These are phyloP conservation scores for Debaryomyces tyrocola DNA, from an alignment of 805 yeast species.

Conservation along the genomic window DNA sequence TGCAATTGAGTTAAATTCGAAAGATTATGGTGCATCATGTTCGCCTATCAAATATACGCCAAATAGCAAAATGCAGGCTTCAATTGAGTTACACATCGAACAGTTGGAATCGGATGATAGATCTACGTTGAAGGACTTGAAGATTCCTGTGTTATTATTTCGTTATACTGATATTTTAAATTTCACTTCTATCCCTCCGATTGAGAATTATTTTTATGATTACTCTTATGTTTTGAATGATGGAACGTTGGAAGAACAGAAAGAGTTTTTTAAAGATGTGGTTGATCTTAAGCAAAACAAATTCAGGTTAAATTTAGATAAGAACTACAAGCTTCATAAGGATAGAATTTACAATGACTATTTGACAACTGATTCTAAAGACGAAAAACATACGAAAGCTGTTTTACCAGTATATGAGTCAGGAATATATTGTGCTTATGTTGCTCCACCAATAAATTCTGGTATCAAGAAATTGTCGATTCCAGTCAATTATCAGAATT, in stretches of 20 bases:
- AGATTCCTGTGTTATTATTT: constrained; percentile 25
- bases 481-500: constrained; percentile 20
- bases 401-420: constrained; percentile 16
- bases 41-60: constrained; percentile 3
- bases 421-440: constrained; percentile 32
- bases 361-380: constrained; percentile 4
- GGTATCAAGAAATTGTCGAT: constrained; percentile 9
- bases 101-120: neutral
- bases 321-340: constrained; percentile 6
- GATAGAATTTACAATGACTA: constrained; percentile 8
- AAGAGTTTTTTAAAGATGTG: constrained; percentile 7
- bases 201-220: constrained; percentile 10
- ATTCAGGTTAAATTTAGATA: constrained; percentile 11
- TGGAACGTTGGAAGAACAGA: constrained; percentile 1
- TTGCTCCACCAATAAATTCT: constrained; percentile 21
- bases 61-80: neutral
- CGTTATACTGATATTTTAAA: constrained; percentile 21
- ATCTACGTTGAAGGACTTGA: constrained; percentile 4
- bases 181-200: constrained; percentile 17
- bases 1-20: neutral
- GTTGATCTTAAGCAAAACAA: constrained; percentile 13
- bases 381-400: constrained; percentile 7
- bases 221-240: constrained; percentile 3
- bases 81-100: neutral
- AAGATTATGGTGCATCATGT: constrained; percentile 4